Base-by-base conservation (phyloP, 345 rosid genomes). In the Linum usitatissimum region DNA sequence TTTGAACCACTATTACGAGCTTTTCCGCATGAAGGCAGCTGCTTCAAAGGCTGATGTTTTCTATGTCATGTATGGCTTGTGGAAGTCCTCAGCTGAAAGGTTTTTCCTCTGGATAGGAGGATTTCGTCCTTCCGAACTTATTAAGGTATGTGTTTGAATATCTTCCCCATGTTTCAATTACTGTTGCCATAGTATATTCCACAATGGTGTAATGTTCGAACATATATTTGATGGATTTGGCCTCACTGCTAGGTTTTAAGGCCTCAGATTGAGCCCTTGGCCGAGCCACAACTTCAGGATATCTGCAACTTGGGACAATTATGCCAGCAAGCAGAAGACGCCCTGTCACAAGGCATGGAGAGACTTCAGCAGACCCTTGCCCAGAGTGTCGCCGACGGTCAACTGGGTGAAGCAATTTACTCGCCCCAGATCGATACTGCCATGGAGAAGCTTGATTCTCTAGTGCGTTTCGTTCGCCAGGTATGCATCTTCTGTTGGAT, bases 241-340 rank as follows among this genome's bases (percentile, higher is more conserved):
- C 21, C 14, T 20, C 30, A 12, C 21, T 55, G 59, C 39, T 81
- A 92, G 98, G 88, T 89, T 63, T 81, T 92, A 3, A 53, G 69
- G 73, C 86, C 95, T 40, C 87, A 85, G 70, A 81, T 92, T 54
- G 83, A 87, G 34, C 79, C 84, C 51, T 60, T 93, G 77, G 72
- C 87, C 21, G 94, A 90, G 3, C 78, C 74, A 48, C 97, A 93
- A 55, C 12, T 69, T 20, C 8, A 76, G 59, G 81, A 80, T 57
- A 83, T 83, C 21, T 56, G 61, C 58, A 86, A 76, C 65, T 68
- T 93, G 55, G 71, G 20, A 64, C 76, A 81, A 61, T 79, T 94
- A 53, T 90, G 97, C 78, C 92, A 93, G 68, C 99, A 93, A 76
- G 97, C 96, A 2, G 99, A 93, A 83, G 97, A 93, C 65, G 97